Evolutionary conservation across 2,329 filamentous ascomycete genomes (phyloP).

Genomic region (Cladophialophora chaetospira): DNA sequence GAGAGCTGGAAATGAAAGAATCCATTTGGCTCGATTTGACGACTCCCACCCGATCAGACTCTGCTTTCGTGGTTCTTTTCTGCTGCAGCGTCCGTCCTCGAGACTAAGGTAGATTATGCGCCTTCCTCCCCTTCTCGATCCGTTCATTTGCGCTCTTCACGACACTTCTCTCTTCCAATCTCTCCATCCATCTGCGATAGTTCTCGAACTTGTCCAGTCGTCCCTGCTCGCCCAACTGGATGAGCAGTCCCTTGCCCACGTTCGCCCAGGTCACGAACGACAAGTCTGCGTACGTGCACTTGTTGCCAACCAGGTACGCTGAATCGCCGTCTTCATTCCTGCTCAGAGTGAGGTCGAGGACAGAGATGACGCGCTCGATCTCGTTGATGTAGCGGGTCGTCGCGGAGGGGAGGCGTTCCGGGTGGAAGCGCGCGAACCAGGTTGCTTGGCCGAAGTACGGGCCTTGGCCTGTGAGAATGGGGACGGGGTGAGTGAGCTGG

Average conservation of each 20-base stretch:
- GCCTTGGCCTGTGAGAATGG: constrained; percentile 33
- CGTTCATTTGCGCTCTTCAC: not conserved
- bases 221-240: not conserved
- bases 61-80: no score
- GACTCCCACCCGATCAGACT: no score
- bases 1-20: not conserved
- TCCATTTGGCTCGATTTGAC: not conserved
- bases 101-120: not conserved
- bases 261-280: constrained; percentile 41
- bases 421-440: constrained; percentile 47
- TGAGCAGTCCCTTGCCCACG: not conserved
- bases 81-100: no score
- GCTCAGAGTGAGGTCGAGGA: constrained; percentile 45
- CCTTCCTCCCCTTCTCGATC: not conserved
- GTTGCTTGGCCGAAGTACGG: constrained; percentile 52
- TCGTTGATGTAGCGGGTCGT: constrained; percentile 51
- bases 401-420: constrained; percentile 46
- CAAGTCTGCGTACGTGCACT: constrained; percentile 47
- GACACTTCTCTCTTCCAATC: not conserved
- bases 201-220: not conserved
- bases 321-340: constrained; percentile 31
- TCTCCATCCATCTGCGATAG: not conserved
- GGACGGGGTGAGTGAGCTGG: no score
- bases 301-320: constrained; percentile 47
- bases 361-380: constrained; percentile 46